Evolutionary conservation across 345 rosid genomes (phyloP), one percentile per base, ranked within the genome.

Genomic region (Salix viminalis): DNA sequence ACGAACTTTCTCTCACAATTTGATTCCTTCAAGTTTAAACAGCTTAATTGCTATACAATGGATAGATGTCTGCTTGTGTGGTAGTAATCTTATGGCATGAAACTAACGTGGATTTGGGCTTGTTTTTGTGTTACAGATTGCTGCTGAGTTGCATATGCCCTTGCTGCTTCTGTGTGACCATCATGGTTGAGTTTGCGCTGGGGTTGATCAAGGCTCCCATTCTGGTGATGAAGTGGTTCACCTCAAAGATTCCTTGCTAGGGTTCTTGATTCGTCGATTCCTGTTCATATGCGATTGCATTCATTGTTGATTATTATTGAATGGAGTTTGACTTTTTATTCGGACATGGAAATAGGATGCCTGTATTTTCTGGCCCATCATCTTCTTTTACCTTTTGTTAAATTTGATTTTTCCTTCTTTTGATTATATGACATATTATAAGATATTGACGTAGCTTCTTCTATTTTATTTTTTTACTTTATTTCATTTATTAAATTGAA

Each of bases 181-280:
- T 90, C 10, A 46, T 93, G 52, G 89, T 90, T 77, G 91, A 90
- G 83, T 74, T 86, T 7, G 90, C 94, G n/a, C 81, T 89, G 67
- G 88, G 82, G 71, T 81, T 92, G 88, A 80, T 91, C 74, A 84
- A 90, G 85, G 92, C 92, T 32, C 91, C 91, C 5, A 74, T 91
- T 58, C 85, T 83, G 80, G 90, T 90, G 73, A 86, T 91, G 89
- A 79, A 84, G 77, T 91, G 92, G 88, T 88, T 91, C 86, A 94
- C 88, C 60, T 85, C 86, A 30, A 84, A 90, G 85, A 91, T 89
- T 72, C 92, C 85, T 68, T 92, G 91, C 79, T 90, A 81, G 75
- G 16, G 9, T 75, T 23, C 44, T 9, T 48, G 10, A 21, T 37
- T 10, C 13, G 12, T 65, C n/a, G n/a, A 32, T 65, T 65, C 6